Conservation (phyloP, 2,329 filamentous ascomycete species). For the Lasiodiplodia sp. region DNA sequence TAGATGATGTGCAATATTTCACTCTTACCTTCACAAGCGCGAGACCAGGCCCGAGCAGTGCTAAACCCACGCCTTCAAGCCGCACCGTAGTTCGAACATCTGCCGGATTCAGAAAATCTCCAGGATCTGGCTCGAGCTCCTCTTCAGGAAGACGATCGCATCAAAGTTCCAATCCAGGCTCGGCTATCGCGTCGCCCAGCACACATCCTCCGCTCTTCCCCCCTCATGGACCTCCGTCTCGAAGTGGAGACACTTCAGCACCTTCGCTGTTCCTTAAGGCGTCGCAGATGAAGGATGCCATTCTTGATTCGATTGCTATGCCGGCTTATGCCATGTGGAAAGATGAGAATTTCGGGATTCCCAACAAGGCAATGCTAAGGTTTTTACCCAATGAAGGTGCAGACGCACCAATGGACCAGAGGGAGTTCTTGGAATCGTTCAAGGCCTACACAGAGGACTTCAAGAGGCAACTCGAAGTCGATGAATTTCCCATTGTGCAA, state of each 20-base stretch:
- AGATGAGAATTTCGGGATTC: conserved; percentile 75
- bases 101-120: conserved; percentile 46
- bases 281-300: conserved; percentile 76
- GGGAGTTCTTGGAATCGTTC: conserved; percentile 67
- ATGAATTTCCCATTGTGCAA: conserved; percentile 72
- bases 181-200: conserved; percentile 59
- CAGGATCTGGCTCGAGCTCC: conserved; percentile 48
- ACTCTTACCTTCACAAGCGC: conserved; percentile 77
- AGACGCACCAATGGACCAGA: conserved; percentile 45
- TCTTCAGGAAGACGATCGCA: conserved; percentile 44
- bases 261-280: conserved; percentile 77
- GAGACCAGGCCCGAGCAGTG: background rate
- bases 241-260: conserved; percentile 61
- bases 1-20: conserved; percentile 72
- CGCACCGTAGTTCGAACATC: conserved; percentile 53
- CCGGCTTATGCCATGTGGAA: conserved; percentile 84
- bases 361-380: conserved; percentile 69
- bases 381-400: conserved; percentile 49
- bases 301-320: conserved; percentile 76
- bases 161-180: conserved; percentile 43
- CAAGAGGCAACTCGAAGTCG: conserved; percentile 60
- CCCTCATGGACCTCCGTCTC: conserved; percentile 70
- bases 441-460: conserved; percentile 72
- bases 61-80: conserved; percentile 36
- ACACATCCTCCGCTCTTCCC: conserved; percentile 69